Percentiles rank a stretch among this genome's conserved stretches.
These are phyloP conservation scores for Fusarium sp. DNA, from an alignment of 2,329 filamentous ascomycete genomes.

Conservation along the genomic window DNA sequence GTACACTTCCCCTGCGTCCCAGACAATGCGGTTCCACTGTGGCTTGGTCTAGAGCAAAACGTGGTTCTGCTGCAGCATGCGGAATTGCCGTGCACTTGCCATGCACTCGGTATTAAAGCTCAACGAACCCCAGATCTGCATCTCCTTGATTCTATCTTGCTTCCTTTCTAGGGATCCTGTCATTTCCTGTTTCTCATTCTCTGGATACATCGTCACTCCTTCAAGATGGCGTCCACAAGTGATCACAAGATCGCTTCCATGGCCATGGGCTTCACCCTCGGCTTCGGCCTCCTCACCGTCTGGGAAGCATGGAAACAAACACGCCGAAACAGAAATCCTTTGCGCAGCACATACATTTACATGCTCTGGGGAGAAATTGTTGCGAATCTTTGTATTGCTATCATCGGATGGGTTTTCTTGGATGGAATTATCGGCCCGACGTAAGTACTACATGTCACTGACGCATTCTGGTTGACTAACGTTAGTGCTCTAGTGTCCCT, in stretches of 20 bases:
- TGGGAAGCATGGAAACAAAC: slow-evolving; percentile 58
- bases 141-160: neutral
- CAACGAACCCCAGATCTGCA: neutral
- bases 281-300: slow-evolving; percentile 55
- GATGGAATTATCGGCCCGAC: slow-evolving; percentile 49
- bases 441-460: slow-evolving; percentile 32
- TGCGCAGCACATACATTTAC: slow-evolving; percentile 55
- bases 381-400: slow-evolving; percentile 53
- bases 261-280: slow-evolving; percentile 51
- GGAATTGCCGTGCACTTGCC: neutral
- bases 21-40: neutral
- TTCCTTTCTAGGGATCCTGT: neutral
- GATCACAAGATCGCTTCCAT: slow-evolving; percentile 49
- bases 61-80: neutral
- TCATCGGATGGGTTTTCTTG: slow-evolving; percentile 56
- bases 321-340: slow-evolving; percentile 49
- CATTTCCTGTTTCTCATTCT: neutral
- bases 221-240: slow-evolving; percentile 17
- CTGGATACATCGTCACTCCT: neutral
- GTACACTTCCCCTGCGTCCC: neutral
- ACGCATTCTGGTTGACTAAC: neutral
- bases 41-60: neutral
- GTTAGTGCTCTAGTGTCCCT: slow-evolving; percentile 38
- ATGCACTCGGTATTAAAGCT: neutral
- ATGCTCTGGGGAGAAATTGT: slow-evolving; percentile 61